phyloP scores from a whole-genome alignment of 441 rosid species.

The Kokia cookei region DNA sequence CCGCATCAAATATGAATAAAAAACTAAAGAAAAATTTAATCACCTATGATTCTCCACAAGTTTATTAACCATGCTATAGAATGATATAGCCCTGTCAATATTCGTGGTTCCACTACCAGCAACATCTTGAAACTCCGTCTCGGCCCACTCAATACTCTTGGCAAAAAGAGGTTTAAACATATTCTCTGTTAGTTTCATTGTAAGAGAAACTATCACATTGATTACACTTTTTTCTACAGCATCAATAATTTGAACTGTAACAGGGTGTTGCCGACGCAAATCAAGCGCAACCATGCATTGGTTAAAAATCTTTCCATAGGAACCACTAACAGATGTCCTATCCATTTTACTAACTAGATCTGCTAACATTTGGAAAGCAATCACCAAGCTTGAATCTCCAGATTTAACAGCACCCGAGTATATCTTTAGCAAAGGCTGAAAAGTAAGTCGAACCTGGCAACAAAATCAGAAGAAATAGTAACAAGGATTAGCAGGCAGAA shows the following conservation, averaged over 20 bases:
- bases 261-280: slow-evolving; percentile 70
- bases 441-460: slow-evolving; percentile 80
- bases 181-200: slow-evolving; percentile 91
- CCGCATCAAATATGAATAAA: neutral
- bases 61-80: slow-evolving; percentile 68
- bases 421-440: slow-evolving; percentile 71
- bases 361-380: slow-evolving; percentile 77
- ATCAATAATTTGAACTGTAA: slow-evolving; percentile 51
- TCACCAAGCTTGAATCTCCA: slow-evolving; percentile 73
- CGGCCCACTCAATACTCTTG: slow-evolving; percentile 83
- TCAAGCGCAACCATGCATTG: slow-evolving; percentile 85
- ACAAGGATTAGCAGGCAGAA: neutral
- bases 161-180: slow-evolving; percentile 95
- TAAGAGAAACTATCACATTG: slow-evolving; percentile 53
- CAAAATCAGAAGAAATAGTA: slow-evolving; percentile 8
- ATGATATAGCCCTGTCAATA: slow-evolving; percentile 67
- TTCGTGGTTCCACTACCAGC: slow-evolving; percentile 30
- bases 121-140: slow-evolving; percentile 50
- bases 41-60: slow-evolving; percentile 89
- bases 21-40: slow-evolving; percentile 14
- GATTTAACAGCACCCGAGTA: slow-evolving; percentile 57
- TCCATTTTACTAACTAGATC: slow-evolving; percentile 69
- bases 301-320: slow-evolving; percentile 68
- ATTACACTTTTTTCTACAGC: slow-evolving; percentile 67
- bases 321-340: slow-evolving; percentile 57